A percentile compares a stretch with the other conserved stretches of the same genome.
Evolutionary conservation across 1,284 basidiomycete genomes (phyloP).

Genomic region (Ustilago tritici): DNA sequence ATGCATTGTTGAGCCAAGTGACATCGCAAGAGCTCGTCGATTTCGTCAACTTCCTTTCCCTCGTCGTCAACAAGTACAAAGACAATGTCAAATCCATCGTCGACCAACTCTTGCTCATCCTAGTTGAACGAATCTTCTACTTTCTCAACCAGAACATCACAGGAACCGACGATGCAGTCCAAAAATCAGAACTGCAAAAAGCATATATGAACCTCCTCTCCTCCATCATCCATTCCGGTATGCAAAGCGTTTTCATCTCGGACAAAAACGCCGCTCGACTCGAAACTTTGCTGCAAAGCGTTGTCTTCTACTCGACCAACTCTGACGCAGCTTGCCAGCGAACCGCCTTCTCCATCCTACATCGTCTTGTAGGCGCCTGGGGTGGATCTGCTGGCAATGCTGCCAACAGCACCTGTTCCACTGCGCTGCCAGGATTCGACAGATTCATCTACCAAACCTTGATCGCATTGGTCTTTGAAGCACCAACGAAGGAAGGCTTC

Average conservation of each 20-base stretch:
- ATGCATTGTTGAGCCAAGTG: slow-evolving; percentile 87
- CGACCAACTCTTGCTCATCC: slow-evolving; percentile 88
- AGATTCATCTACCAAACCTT: slow-evolving; percentile 90
- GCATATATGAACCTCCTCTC: slow-evolving; percentile 89
- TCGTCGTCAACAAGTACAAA: slow-evolving; percentile 92
- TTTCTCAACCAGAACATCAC: slow-evolving; percentile 84
- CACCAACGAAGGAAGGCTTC: slow-evolving; percentile 83
- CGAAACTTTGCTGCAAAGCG: slow-evolving; percentile 79
- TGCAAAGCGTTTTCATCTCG: slow-evolving; percentile 87
- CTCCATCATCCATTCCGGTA: slow-evolving; percentile 79
- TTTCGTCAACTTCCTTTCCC: slow-evolving; percentile 92
- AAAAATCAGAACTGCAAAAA: slow-evolving; percentile 87
- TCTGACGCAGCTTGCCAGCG: slow-evolving; percentile 76
- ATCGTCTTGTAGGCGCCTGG: slow-evolving; percentile 80
- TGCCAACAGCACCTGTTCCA: slow-evolving; percentile 36
- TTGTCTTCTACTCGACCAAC: slow-evolving; percentile 72
- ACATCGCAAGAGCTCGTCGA: slow-evolving; percentile 92
- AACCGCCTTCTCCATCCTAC: slow-evolving; percentile 84
- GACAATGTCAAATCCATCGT: slow-evolving; percentile 86
- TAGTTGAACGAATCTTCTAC: slow-evolving; percentile 84
- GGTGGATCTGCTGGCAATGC: slow-evolving; percentile 70
- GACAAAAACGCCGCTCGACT: slow-evolving; percentile 85
- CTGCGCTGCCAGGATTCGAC: slow-evolving; percentile 86
- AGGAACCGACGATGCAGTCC: slow-evolving; percentile 89
- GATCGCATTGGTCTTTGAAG: slow-evolving; percentile 83